A percentile compares a stretch with the other conserved stretches of the same genome.
These are phyloP conservation scores for Apiotrichum laibachii DNA, from an alignment of 1,284 basidiomycete species.

Conservation along the genomic window DNA sequence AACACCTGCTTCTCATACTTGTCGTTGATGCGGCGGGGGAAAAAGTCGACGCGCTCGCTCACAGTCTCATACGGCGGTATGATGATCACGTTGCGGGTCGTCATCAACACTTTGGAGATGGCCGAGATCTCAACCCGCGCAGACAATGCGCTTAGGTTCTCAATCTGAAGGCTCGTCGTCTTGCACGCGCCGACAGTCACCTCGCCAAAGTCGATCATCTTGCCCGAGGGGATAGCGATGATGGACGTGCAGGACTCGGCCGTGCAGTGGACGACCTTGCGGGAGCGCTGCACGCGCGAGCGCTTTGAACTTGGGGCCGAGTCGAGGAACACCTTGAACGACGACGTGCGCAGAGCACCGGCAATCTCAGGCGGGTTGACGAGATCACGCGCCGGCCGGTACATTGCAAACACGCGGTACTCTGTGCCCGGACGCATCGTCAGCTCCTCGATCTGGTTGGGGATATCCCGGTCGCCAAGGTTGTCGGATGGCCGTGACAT, in stretches of 20 bases:
- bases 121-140: conserved; percentile 55
- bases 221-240: conserved; percentile 48
- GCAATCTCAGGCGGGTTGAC: conserved; percentile 40
- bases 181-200: conserved; percentile 55
- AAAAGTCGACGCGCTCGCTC: conserved; percentile 55
- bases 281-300: conserved; percentile 14
- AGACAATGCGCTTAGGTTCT: conserved; percentile 52
- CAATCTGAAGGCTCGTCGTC: conserved; percentile 49
- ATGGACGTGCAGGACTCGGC: conserved; percentile 55
- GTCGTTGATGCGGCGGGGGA: conserved; percentile 55
- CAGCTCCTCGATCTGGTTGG: conserved; percentile 55
- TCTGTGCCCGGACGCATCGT: conserved; percentile 55
- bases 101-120: conserved; percentile 55
- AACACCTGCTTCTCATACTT: conserved; percentile 56
- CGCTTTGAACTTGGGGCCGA: conserved; percentile 37
- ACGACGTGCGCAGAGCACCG: conserved; percentile 47
- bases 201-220: conserved; percentile 54
- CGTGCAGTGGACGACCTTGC: conserved; percentile 38
- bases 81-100: conserved; percentile 54
- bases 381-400: conserved; percentile 49
- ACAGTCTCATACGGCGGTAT: conserved; percentile 54
- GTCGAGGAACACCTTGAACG: conserved; percentile 54
- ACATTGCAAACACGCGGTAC: conserved; percentile 54
- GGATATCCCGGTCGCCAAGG: conserved; percentile 31
- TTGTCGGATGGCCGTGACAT: conserved; percentile 14